A percentile compares a stretch with the other conserved stretches of the same genome.
Evolutionary conservation across 495 filamentous ascomycete species (phyloP).

Genomic region (Annulohypoxylon stygium): DNA sequence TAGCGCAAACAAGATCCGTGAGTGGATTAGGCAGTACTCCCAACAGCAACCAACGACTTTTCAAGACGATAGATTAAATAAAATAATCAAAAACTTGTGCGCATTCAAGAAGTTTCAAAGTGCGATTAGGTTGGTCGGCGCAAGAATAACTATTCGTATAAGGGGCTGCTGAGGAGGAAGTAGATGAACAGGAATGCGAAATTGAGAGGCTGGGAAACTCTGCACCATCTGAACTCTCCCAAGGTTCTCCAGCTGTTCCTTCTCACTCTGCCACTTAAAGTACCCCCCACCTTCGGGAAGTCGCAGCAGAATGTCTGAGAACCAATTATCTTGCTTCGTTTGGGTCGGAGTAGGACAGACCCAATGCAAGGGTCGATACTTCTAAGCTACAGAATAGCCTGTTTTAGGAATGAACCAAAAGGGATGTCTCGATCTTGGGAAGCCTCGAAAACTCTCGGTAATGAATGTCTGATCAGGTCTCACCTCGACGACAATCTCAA

Average conservation of each 20-base stretch:
- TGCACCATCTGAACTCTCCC: constrained; percentile 36
- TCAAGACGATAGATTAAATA: constrained; percentile 5
- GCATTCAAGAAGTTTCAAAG: constrained; percentile 15
- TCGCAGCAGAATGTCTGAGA: constrained; percentile 35
- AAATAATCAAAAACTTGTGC: constrained; percentile 7
- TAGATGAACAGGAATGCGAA: constrained; percentile 42
- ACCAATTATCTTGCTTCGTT: constrained; percentile 30
- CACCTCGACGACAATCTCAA: background rate
- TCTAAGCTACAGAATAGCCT: constrained; percentile 43
- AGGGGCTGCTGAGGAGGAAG: constrained; percentile 26
- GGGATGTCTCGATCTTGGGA: background rate
- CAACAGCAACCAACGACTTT: background rate
- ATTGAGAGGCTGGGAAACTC: constrained; percentile 61
- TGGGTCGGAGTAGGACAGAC: constrained; percentile 43
- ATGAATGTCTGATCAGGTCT: constrained; percentile 6
- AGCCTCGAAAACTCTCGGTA: background rate
- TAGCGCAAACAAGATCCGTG: constrained; percentile 20
- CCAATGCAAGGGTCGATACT: constrained; percentile 48
- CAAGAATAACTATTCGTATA: constrained; percentile 7
- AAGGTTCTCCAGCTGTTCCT: constrained; percentile 8
- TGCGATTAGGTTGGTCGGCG: constrained; percentile 7
- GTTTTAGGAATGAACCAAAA: constrained; percentile 35
- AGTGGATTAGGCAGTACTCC: constrained; percentile 7
- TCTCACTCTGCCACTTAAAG: constrained; percentile 40
- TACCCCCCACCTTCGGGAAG: constrained; percentile 46